Percentiles rank a stretch among this genome's conserved stretches.
These are phyloP conservation scores for Colletotrichum euphorbiae DNA, from an alignment of 2,329 filamentous ascomycete species.

Conservation along the genomic window DNA sequence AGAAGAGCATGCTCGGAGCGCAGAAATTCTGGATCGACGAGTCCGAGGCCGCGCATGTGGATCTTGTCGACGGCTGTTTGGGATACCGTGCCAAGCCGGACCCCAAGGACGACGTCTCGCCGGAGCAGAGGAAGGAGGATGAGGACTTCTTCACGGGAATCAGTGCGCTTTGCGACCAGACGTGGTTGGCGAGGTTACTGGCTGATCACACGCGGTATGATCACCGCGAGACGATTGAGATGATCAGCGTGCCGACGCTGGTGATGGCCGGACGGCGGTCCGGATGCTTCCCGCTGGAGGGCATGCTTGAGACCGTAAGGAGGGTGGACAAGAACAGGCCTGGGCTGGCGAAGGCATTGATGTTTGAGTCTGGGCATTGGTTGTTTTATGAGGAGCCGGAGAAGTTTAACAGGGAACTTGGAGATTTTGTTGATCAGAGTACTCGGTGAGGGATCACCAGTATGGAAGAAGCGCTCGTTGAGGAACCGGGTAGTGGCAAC, in stretches of 20 bases:
- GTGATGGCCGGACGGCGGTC: constrained; percentile 52
- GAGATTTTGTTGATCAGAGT: constrained; percentile 22
- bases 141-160: constrained; percentile 51
- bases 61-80: constrained; percentile 50
- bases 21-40: constrained; percentile 45
- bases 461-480: too few relatives aligned
- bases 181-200: constrained; percentile 52
- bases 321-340: constrained; percentile 44
- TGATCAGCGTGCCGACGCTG: constrained; percentile 48
- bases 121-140: constrained; percentile 44
- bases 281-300: constrained; percentile 53
- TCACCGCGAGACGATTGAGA: constrained; percentile 54
- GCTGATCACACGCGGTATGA: constrained; percentile 56
- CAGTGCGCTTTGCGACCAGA: constrained; percentile 49
- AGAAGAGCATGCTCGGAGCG: constrained; percentile 49
- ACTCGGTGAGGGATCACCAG: not conserved
- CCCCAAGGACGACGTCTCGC: constrained; percentile 42
- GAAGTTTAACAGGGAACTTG: constrained; percentile 50
- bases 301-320: constrained; percentile 51
- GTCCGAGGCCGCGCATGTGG: constrained; percentile 44
- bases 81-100: constrained; percentile 49
- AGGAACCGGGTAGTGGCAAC: not conserved
- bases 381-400: constrained; percentile 55
- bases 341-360: constrained; percentile 44
- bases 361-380: constrained; percentile 55